Evolutionary conservation across 2,329 filamentous ascomycete genomes (phyloP), one percentile per base, ranked within the genome.

Genomic region (Fusarium staphyleae): DNA sequence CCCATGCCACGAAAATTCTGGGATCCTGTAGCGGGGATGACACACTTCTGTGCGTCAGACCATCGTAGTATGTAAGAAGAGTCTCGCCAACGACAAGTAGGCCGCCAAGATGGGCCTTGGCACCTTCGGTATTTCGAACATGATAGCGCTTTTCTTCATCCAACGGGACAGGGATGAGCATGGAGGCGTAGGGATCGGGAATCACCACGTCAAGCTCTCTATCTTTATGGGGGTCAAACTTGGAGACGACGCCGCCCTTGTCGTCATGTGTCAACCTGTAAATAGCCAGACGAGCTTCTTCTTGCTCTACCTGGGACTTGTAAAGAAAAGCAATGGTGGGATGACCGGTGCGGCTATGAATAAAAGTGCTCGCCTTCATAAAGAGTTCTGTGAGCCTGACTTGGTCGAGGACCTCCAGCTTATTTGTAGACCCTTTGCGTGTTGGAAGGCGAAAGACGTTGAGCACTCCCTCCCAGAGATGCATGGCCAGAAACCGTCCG

Each of bases 1-100:
- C 89, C 93, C 93, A 99, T 2, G 91, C 87, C n/a, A 95, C 88
- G 65, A 96, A 98, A 29, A 96, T 87, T 3, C 89, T 91, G 1
- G 92, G 84, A 50, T 93, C 87, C 1, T 85, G 79, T 3, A 97
- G 75, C 0, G 81, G 76, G 8, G 86, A 81, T 14, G 87, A 84
- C 11, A 91, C 81, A 11, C 81, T 81, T 28, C 86, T 82, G 57
- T 88, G 87, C 15, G 81, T 90, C 28, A 89, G 81, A 55, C 91
- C 90, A 66, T 96, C 90, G 53, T 95, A 87, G 70, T 98, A 98
- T 8, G 88, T 85, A 52, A 99, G 83, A 2, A 87, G 86, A 0
- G 90, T 96, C 74, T 93, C 90, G 15, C 90, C 89, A 7, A 93
- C 81, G 2, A 93, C 83, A 34, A 95, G 78, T 4, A 93, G 73